Base-by-base conservation (phyloP, 208 protist genomes). In the Trypanosoma conorhini region DNA sequence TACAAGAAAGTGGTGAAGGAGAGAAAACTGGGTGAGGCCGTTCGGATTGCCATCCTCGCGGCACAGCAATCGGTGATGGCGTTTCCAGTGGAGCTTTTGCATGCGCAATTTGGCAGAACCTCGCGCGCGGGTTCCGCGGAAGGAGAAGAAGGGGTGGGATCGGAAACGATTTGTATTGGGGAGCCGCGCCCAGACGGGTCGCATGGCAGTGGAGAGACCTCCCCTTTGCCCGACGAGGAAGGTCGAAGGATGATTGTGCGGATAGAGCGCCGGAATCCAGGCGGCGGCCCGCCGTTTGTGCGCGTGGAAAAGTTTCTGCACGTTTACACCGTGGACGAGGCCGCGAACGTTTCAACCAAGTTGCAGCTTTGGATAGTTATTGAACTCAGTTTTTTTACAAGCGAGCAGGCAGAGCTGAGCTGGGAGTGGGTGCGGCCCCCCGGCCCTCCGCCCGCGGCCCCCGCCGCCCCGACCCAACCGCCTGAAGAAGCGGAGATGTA, bases 1-100 rank as follows among this genome's bases (percentile, higher is more conserved):
- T 65, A 59, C n/a, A 55, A 24, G 22, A 33, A 54, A 57, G 30
- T 69, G 62, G 21, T 33, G 22, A 67, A 57, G 46, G 42, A 24
- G 26, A 50, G 44, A 40, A 48, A 33, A 48, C 12, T 77, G 28
- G 21, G 17, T 19, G 33, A 77, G 30, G 63, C 72, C n/a, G 24
- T 72, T 67, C 63, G 50, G n/a, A 30, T 77, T 56, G 63, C 59
- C 26, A 42, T 77, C 33, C 42, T 77, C 31, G 52, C 48, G 10
- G 56, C 72, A 24, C 72, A 77, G 50, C 72, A 77, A 72, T 67
- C 65, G 21, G 48, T 77, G 22, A 54, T 77, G 33, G 72, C 65
- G 7, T 51, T 77, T 12, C 72, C 72, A 62, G 44, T 77, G 52
- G 72, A 77, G 24, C n/a, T 77, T 28, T 52, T 77, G 13, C 54